Conservation (phyloP, 1,284 basidiomycete genomes). For the Moniliophthora roreri region DNA sequence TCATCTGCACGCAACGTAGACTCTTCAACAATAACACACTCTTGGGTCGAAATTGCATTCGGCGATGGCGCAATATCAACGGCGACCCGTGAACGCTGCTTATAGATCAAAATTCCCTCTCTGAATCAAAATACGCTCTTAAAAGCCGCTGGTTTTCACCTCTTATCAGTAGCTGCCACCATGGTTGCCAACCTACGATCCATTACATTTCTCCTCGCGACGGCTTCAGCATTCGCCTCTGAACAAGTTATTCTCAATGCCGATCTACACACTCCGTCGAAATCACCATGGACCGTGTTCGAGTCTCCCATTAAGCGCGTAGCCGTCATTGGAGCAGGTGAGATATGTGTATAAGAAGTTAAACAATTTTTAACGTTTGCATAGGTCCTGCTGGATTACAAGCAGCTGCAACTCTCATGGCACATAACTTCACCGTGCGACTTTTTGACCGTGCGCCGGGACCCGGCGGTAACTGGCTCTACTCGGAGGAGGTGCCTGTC, state of each 20-base stretch:
- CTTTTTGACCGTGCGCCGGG: constrained; percentile 22
- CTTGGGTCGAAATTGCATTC: too few relatives aligned
- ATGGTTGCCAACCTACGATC: background rate
- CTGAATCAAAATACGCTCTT: too few relatives aligned
- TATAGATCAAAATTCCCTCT: too few relatives aligned
- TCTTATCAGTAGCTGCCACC: too few relatives aligned
- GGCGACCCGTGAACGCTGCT: too few relatives aligned
- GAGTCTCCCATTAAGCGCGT: constrained; percentile 21
- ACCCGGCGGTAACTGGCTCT: constrained; percentile 25
- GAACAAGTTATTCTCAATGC: constrained; percentile 1
- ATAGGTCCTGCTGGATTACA: constrained; percentile 20
- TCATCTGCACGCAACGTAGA: too few relatives aligned
- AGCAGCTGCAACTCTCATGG: constrained; percentile 19
- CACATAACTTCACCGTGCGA: constrained; percentile 22
- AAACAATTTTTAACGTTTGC: background rate
- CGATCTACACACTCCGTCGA: background rate
- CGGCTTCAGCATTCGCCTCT: background rate
- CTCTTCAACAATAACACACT: too few relatives aligned
- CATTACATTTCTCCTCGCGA: background rate
- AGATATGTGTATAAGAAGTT: background rate
- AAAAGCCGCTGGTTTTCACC: too few relatives aligned
- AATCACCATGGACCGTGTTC: constrained; percentile 14
- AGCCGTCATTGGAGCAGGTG: constrained; percentile 22
- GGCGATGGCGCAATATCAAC: too few relatives aligned
- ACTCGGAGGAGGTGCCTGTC: constrained; percentile 23